These are phyloP conservation scores for Myriosclerotinia scirpicola DNA, from an alignment of 2,329 filamentous ascomycete species.

Conservation along the genomic window DNA sequence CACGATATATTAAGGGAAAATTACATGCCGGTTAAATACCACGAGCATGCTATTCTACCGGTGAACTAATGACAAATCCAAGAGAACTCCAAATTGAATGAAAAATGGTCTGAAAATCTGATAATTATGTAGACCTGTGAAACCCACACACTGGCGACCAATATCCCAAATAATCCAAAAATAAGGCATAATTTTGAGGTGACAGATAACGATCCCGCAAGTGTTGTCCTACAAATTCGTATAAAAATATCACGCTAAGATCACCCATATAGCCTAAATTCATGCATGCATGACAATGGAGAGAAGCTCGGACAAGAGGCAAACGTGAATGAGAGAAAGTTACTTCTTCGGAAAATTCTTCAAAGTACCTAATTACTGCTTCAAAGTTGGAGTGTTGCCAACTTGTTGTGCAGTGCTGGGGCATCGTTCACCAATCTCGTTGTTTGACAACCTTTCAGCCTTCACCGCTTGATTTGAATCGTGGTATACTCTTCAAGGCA, in stretches of 20 bases:
- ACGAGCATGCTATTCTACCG: not conserved
- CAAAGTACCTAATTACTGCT: too few species aligned
- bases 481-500: too few species aligned
- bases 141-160: not conserved
- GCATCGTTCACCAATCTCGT: not conserved
- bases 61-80: not conserved
- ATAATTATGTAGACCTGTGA: not conserved
- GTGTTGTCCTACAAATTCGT: not conserved
- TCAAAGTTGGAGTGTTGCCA: too few species aligned
- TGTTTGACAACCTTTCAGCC: not conserved
- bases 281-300: not conserved
- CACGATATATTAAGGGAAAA: not conserved
- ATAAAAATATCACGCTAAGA: not conserved
- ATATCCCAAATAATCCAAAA: not conserved
- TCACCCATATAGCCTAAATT: not conserved
- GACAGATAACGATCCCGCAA: not conserved
- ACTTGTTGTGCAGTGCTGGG: not conserved
- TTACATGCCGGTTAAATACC: slow-evolving; percentile 1
- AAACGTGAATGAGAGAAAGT: not conserved
- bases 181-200: not conserved
- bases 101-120: not conserved
- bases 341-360: too few species aligned
- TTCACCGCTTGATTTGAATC: not conserved
- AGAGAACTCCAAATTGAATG: not conserved
- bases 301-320: not conserved